These are phyloP conservation scores for Yamadazyma dendronema DNA, from an alignment of 1,139 yeast species.

Conservation along the genomic window DNA sequence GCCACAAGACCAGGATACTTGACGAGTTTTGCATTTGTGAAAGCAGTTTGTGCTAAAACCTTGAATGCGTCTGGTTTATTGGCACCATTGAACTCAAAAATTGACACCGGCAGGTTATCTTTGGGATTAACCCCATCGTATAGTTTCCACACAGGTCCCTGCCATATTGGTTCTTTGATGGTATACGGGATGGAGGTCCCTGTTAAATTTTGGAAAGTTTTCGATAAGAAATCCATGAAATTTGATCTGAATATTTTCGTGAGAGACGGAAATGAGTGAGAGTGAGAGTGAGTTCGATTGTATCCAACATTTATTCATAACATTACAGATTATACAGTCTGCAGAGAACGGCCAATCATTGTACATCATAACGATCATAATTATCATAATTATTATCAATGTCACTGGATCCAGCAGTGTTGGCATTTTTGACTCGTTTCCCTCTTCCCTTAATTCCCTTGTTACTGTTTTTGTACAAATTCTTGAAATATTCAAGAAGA, in stretches of 20 bases:
- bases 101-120: constrained; percentile 43
- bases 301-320: background rate
- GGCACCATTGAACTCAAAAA: constrained; percentile 56
- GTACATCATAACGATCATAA: constrained; percentile 1
- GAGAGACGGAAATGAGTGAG: background rate
- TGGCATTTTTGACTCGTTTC: constrained; percentile 23
- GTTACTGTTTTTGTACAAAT: constrained; percentile 80
- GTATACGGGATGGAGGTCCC: constrained; percentile 58
- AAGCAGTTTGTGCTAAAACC: constrained; percentile 53
- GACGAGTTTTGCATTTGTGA: constrained; percentile 62
- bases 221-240: constrained; percentile 58
- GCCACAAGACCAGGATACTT: constrained; percentile 77
- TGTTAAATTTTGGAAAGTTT: constrained; percentile 54
- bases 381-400: constrained; percentile 2
- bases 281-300: background rate
- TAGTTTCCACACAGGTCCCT: constrained; percentile 43
- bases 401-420: constrained; percentile 2
- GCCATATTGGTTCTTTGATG: constrained; percentile 42
- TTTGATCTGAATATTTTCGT: background rate
- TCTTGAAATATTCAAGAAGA: constrained; percentile 71
- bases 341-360: background rate
- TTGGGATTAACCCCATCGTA: constrained; percentile 48
- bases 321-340: background rate
- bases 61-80: constrained; percentile 4
- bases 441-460: constrained; percentile 93